Percentiles rank a stretch among this genome's conserved stretches.
These are phyloP conservation scores for Cladosporium phlei DNA, from an alignment of 2,329 filamentous ascomycete genomes.

Conservation along the genomic window DNA sequence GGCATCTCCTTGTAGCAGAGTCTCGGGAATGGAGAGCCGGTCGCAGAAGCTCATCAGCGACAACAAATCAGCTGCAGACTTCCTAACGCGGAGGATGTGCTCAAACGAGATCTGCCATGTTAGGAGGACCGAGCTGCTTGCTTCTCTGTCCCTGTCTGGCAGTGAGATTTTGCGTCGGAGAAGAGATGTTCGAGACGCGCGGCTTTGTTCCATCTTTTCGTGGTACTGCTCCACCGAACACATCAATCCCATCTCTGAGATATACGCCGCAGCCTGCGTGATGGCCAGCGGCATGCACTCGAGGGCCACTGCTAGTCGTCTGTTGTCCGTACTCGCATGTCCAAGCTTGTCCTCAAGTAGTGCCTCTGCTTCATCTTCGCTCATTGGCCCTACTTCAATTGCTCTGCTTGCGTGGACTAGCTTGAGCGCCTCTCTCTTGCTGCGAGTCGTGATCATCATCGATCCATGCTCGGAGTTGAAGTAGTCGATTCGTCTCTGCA, in stretches of 20 bases:
- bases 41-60: constrained; percentile 48
- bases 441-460: neutral
- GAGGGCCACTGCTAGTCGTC: constrained; percentile 15
- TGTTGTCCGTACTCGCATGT: neutral
- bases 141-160: constrained; percentile 16
- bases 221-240: constrained; percentile 38
- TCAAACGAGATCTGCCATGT: constrained; percentile 26
- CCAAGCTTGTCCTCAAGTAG: neutral
- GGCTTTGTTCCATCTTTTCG: constrained; percentile 27
- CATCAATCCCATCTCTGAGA: constrained; percentile 23
- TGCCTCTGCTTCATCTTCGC: neutral
- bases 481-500: neutral
- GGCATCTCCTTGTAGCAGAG: too few relatives aligned
- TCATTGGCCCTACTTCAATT: neutral
- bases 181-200: constrained; percentile 25
- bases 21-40: constrained; percentile 18
- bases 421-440: neutral
- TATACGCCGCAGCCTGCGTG: constrained; percentile 33
- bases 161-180: neutral
- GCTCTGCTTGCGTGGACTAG: neutral
- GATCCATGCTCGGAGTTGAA: neutral
- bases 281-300: constrained; percentile 34
- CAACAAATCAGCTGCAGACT: constrained; percentile 39
- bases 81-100: constrained; percentile 13
- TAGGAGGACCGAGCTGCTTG: constrained; percentile 18